These are phyloP conservation scores for Pseudogymnoascus sp. DNA, from an alignment of 2,329 filamentous ascomycete species.

Conservation along the genomic window DNA sequence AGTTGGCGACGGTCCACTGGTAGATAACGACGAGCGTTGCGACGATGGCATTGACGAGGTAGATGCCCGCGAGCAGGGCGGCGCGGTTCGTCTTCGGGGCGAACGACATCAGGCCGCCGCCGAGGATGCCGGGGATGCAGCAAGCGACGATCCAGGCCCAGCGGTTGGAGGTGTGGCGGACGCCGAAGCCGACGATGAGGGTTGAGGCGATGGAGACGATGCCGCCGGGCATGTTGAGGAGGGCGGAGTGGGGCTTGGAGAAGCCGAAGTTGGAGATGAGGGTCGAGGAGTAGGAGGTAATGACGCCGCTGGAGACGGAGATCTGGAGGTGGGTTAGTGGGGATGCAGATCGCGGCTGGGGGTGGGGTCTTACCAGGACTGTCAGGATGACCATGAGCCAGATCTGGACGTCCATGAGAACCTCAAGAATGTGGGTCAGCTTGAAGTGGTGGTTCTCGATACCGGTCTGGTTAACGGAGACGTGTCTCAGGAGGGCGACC, in stretches of 20 bases:
- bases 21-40: constrained; percentile 39
- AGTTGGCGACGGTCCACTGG: constrained; percentile 39
- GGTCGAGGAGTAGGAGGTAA: constrained; percentile 47
- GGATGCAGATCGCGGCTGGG: background rate
- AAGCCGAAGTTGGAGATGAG: constrained; percentile 42
- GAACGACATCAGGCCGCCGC: constrained; percentile 41
- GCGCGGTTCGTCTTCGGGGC: constrained; percentile 36
- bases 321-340: constrained; percentile 27
- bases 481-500: constrained; percentile 40
- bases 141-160: constrained; percentile 42
- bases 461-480: constrained; percentile 47
- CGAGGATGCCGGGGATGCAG: constrained; percentile 37
- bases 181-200: constrained; percentile 38
- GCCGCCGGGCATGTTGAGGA: constrained; percentile 48
- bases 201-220: constrained; percentile 44
- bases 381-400: constrained; percentile 42
- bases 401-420: constrained; percentile 41
- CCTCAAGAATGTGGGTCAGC: constrained; percentile 39
- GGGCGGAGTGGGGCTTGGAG: constrained; percentile 35
- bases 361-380: constrained; percentile 33
- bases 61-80: constrained; percentile 41
- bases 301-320: constrained; percentile 44
- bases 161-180: constrained; percentile 38
- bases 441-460: constrained; percentile 42
- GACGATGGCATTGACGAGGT: constrained; percentile 42